phyloP scores from a whole-genome alignment of 83 land plant species.

The Picea engelmannii region DNA sequence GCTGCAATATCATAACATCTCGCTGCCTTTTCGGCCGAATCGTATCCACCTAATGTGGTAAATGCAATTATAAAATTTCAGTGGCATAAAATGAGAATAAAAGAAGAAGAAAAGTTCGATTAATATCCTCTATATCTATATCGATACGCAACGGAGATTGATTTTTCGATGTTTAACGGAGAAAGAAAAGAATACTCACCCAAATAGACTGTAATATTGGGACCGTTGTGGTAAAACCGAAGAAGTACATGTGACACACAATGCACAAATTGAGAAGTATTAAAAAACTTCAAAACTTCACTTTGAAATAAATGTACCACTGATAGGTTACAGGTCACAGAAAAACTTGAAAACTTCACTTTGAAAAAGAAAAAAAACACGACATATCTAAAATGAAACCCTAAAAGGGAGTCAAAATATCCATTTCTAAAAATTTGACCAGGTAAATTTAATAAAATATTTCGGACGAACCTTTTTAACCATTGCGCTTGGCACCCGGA shows the following conservation, averaged over 20 bases:
- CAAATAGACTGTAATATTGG: constrained; percentile 10
- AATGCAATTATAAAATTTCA: not conserved
- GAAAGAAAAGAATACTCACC: not conserved
- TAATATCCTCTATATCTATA: not conserved
- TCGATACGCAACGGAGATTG: not conserved
- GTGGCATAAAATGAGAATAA: not conserved
- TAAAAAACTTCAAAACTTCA: not conserved
- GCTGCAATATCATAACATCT: constrained; percentile 9
- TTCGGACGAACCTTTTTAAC: not conserved
- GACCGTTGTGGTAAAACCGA: not conserved
- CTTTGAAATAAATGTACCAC: not conserved
- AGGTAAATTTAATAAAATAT: no score
- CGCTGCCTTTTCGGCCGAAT: not conserved
- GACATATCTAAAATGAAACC: no score
- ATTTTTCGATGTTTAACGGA: not conserved
- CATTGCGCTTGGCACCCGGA: not conserved
- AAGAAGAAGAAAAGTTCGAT: not conserved
- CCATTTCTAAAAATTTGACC: no score
- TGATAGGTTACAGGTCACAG: not conserved
- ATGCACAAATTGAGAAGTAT: not conserved
- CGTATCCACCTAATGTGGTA: not conserved
- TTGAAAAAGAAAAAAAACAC: not conserved
- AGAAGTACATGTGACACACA: not conserved
- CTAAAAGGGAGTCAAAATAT: no score
- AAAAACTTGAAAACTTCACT: not conserved